Percentiles rank a stretch among this genome's conserved stretches.
Conservation (phyloP, 352 stramenopile species). For the Globisporangium barbulae region DNA sequence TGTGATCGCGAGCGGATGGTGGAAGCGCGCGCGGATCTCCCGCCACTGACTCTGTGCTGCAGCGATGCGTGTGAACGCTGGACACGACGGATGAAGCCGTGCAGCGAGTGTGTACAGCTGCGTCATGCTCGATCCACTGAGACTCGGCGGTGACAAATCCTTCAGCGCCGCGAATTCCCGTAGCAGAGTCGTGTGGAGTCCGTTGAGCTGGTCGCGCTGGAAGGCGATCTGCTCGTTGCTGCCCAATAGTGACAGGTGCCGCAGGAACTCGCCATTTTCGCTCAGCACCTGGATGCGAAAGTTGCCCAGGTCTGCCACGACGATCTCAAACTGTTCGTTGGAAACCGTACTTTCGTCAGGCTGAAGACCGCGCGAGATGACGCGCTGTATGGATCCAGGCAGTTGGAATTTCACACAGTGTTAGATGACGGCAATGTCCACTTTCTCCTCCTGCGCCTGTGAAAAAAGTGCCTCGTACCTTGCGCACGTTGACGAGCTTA, state of each 20-base stretch:
- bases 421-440: neutral
- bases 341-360: constrained; percentile 31
- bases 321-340: constrained; percentile 69
- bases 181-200: constrained; percentile 24
- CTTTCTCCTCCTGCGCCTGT: neutral
- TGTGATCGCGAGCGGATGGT: constrained; percentile 40
- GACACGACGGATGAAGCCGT: constrained; percentile 38
- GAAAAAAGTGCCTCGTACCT: constrained; percentile 26
- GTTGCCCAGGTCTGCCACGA: constrained; percentile 63
- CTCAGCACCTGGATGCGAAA: constrained; percentile 71
- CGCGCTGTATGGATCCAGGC: constrained; percentile 22
- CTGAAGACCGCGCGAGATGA: constrained; percentile 33
- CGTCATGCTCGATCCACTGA: constrained; percentile 28
- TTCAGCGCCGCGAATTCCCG: constrained; percentile 30
- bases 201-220: constrained; percentile 33
- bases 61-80: constrained; percentile 36
- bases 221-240: constrained; percentile 36
- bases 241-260: constrained; percentile 48
- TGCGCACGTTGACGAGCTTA: constrained; percentile 54
- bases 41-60: constrained; percentile 27
- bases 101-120: constrained; percentile 33
- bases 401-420: neutral
- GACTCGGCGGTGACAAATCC: constrained; percentile 11
- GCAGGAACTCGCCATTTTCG: constrained; percentile 46
- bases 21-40: constrained; percentile 29